Evolutionary conservation across 176 grass and related monocot genomes (phyloP), one percentile per base, ranked within the genome.

Genomic region (Triticum monococcum): DNA sequence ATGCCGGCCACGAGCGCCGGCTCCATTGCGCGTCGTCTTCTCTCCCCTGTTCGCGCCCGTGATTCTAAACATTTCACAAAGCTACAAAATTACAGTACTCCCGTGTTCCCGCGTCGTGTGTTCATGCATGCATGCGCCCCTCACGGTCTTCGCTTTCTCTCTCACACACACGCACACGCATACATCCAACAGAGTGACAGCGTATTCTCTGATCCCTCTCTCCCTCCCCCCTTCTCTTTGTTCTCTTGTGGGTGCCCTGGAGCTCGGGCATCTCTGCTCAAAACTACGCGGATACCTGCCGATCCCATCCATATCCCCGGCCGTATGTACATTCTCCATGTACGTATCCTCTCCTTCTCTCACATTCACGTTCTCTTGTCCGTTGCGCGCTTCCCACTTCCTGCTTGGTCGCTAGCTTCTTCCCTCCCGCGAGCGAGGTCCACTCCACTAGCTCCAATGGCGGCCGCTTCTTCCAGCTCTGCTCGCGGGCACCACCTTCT

Each of bases 331-430:
- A 50, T 0, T 18, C 14, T 7, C 52, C 60, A 8, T 5, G 12
- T 46, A 48, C 60, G n/a, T 45, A 12, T 16, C 28, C 28, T 12
- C 12, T 68, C 62, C 5, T 33, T 16, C 36, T 28, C 40, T 5
- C 26, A 11, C 8, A 77, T 54, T 84, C 87, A 90, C 89, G 57
- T 87, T 87, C 84, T n/a, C 79, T 77, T 83, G 88, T 90, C 80
- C 13, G 41, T 83, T 83, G 79, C 66, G 52, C 73, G 59, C 28
- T 4, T 8, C 26, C 83, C n/a, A 4, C 8, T 16, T 72, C 63
- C 72, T 50, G 62, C 72, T 80, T 90, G 63, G 70, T 71, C 50
- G 77, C 72, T 80, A 52, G 14, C 48, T 17, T 52, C 46, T 16
- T 57, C 54, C 54, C 54, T 59, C 32, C 48, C 26, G 24, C 41